Evolutionary conservation across 2,329 filamentous ascomycete species (phyloP), one percentile per base, ranked within the genome.

Genomic region (Paraphaeosphaeria sporulosa): DNA sequence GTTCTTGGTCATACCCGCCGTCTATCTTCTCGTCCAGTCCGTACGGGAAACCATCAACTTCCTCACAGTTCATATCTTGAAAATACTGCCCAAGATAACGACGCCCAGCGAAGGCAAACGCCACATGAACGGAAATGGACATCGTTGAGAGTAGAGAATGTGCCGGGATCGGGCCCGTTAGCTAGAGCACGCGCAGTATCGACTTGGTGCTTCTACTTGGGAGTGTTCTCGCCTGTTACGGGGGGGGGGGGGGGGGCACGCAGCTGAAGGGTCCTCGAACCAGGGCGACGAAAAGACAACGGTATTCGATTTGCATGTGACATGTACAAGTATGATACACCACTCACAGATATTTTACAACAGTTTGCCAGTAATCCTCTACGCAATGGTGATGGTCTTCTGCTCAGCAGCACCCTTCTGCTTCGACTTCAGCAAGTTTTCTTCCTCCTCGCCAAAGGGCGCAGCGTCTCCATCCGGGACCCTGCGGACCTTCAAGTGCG

Each of bases 401-500:
- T 23, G 40, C 23, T 56, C 44, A 27, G n/a, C 9, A 8, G 12
- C 10, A 7, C 2, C 30, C 1, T 25, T 43, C 43, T 49, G 30
- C 34, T 36, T 30, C 5, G 19, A 44, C 36, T 59, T 48, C 23
- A 34, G 43, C 46, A 59, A 48, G 13, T 42, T 40, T 23, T 55
- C 55, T n/a, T 59, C 52, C 63, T 68, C 68, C 27, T 68, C 50
- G 10, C 68, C 71, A 59, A 71, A 67, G 1, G 66, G 58, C 46
- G 61, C 63, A 3, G 55, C 62, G 55, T 72, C 67, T 23, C 65
- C 64, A 48, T 71, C 69, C 23, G 40, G 49, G 15, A 72, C 71
- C 32, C 71, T 65, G 27, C 66, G 57, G 27, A 73, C 57, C 61
- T 73, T 67, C 56, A 72, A 55, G 23, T 65, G 57, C 21, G 67